Base-by-base conservation (phyloP, 805 yeast species). In the Dipodascus geniculatus region DNA sequence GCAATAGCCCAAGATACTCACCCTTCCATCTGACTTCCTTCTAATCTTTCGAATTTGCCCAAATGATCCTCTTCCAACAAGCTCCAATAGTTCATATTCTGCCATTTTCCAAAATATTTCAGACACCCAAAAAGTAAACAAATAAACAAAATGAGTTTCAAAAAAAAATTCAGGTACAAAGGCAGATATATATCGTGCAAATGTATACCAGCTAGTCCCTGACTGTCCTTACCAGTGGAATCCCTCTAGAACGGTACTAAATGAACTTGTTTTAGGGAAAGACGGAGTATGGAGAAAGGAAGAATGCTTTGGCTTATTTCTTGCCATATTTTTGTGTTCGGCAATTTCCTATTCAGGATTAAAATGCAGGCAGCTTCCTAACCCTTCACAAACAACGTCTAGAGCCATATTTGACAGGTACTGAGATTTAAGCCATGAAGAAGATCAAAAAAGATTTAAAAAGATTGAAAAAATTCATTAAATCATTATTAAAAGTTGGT, bases 41-140 rank as follows among this genome's bases (percentile, higher is more conserved):
- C 81, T 74, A 16, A 91, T 96, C 65, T 85, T 87, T 33, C 96
- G 79, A 8, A 91, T 96, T 49, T 87, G 82, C 1, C 99, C 99
- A 71, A 89, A 91, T 0, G 97, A 88, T 1, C 99, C 99, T 57
- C 89, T 79, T 6, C 99, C 99, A 22, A 91, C 89, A 51, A 90
- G 82, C 66, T 90, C 98, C 47, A 87, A 72, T 1, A 86, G 81
- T 56, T 85, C 91, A 66, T 67, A 68, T 38, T 63, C 65, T 28
- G 33, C 33, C 33, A 28, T 28, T 28, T 6, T 28, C 11, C 33
- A 28, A 28, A 28, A 28, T 28, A 11, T 28, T 28, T 28, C 33
- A 28, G 33, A 6, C 33, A 6, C 33, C 33, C n/a, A n/a, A n/a
- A n/a, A n/a, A n/a, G n/a, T n/a, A n/a, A n/a, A n/a, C n/a, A n/a